Percentiles rank a stretch among this genome's conserved stretches.
Conservation (phyloP, 768 basidiomycete genomes). For the Termitomyces sp. region DNA sequence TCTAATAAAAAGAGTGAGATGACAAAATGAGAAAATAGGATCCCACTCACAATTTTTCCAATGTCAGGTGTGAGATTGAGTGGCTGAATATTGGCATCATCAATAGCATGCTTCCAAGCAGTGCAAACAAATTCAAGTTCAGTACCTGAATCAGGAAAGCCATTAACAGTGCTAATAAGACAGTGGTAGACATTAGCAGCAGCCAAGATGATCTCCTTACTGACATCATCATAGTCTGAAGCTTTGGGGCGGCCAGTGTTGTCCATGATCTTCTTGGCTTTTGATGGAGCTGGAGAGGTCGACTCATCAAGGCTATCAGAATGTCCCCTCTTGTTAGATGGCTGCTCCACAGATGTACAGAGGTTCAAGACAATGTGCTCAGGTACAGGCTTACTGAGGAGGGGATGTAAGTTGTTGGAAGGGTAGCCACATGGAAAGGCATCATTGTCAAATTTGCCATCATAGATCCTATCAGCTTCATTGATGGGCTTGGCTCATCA, state of each 20-base stretch:
- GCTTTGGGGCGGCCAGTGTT: slow-evolving; percentile 16
- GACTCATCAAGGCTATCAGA: background rate
- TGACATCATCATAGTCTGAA: slow-evolving; percentile 11
- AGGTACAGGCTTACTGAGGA: background rate
- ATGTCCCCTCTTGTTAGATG: background rate
- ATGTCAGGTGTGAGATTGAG: slow-evolving; percentile 9
- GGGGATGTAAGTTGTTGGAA: background rate
- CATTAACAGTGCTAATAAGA: slow-evolving; percentile 13
- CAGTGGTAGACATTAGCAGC: slow-evolving; percentile 15
- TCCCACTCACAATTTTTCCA: slow-evolving; percentile 14
- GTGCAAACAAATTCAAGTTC: slow-evolving; percentile 9
- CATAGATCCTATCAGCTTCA: background rate
- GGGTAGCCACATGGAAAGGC: background rate
- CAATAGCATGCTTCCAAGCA: slow-evolving; percentile 13
- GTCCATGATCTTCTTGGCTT: background rate
- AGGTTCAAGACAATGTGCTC: background rate
- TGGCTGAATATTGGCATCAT: slow-evolving; percentile 3
- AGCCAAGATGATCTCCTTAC: slow-evolving; percentile 15
- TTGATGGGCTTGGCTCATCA: background rate
- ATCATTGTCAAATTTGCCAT: background rate
- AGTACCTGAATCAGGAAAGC: slow-evolving; percentile 17
- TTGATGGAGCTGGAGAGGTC: background rate
- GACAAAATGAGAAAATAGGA: background rate
- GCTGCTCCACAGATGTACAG: background rate
- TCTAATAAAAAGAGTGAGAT: slow-evolving; percentile 1